Conservation (phyloP, 768 basidiomycete genomes). For the Pleurotus salmoneostramineus region DNA sequence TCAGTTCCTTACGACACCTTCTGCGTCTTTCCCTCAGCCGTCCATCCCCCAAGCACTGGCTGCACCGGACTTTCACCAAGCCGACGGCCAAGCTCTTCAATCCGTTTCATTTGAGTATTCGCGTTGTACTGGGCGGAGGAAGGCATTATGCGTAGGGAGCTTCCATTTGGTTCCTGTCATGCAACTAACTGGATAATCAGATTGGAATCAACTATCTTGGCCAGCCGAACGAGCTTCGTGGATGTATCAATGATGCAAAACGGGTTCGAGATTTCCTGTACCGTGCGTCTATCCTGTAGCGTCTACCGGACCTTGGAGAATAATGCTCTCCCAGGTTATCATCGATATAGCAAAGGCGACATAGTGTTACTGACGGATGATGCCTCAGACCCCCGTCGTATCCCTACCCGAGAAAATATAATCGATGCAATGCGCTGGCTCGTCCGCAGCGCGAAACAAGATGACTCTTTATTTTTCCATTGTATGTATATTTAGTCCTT, state of each 20-base stretch:
- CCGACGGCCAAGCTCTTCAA: not conserved
- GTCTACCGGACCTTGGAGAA: not conserved
- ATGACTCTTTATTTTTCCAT: constrained; percentile 79
- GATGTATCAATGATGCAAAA: constrained; percentile 80
- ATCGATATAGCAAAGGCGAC: constrained; percentile 54
- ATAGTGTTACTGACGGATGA: constrained; percentile 25
- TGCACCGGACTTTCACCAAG: not conserved
- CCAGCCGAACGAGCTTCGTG: constrained; percentile 56
- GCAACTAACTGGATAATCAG: constrained; percentile 22
- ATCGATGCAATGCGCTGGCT: constrained; percentile 54
- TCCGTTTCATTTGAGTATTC: constrained; percentile 57
- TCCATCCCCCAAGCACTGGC: not conserved
- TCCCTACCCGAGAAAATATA: constrained; percentile 44
- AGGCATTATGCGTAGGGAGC: constrained; percentile 71
- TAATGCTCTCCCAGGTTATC: constrained; percentile 28
- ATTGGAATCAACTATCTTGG: constrained; percentile 82
- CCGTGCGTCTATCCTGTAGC: not conserved
- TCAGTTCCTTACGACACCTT: not conserved
- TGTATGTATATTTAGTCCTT: constrained; percentile 31
- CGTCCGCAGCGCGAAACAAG: constrained; percentile 58
- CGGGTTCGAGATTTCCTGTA: constrained; percentile 63
- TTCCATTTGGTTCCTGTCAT: not conserved
- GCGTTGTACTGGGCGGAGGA: constrained; percentile 72
- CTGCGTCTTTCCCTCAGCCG: not conserved
- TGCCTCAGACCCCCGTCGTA: not conserved